These are phyloP conservation scores for Neonectria faginata DNA, from an alignment of 2,329 filamentous ascomycete species.

Conservation along the genomic window DNA sequence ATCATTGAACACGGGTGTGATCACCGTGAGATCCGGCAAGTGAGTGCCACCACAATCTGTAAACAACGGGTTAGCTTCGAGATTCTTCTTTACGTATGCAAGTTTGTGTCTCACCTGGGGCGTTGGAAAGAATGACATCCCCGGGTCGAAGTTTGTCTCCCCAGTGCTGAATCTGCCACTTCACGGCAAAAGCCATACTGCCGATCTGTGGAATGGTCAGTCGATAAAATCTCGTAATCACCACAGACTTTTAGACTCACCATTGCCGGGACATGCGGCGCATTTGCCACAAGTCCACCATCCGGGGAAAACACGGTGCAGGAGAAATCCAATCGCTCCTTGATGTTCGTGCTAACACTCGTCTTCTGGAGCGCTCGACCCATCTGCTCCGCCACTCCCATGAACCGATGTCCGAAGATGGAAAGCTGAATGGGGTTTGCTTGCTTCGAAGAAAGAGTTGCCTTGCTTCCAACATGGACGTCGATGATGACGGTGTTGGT, in stretches of 20 bases:
- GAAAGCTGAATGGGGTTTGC: constrained; percentile 84
- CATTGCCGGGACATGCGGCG: constrained; percentile 74
- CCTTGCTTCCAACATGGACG: constrained; percentile 64
- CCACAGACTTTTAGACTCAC: neutral
- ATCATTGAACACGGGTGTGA: constrained; percentile 78
- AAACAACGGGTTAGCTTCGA: neutral
- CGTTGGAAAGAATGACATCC: constrained; percentile 84
- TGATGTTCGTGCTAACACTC: constrained; percentile 81
- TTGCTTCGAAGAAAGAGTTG: constrained; percentile 30
- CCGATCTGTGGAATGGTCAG: constrained; percentile 68
- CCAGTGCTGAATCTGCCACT: constrained; percentile 82
- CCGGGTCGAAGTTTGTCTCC: constrained; percentile 78
- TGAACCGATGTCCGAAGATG: constrained; percentile 84
- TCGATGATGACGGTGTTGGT: constrained; percentile 91
- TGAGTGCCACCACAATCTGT: constrained; percentile 81
- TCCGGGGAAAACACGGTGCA: constrained; percentile 81
- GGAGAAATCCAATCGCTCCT: constrained; percentile 83
- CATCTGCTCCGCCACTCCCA: constrained; percentile 88
- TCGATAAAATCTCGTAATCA: no score
- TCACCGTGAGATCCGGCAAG: constrained; percentile 82
- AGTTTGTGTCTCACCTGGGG: constrained; percentile 59
- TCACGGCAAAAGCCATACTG: constrained; percentile 84
- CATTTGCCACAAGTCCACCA: constrained; percentile 80
- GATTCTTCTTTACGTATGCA: neutral
- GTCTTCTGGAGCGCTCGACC: constrained; percentile 82